Base-by-base conservation (phyloP, 108 stramenopile species). In the Aurantiochytrium sp. region DNA sequence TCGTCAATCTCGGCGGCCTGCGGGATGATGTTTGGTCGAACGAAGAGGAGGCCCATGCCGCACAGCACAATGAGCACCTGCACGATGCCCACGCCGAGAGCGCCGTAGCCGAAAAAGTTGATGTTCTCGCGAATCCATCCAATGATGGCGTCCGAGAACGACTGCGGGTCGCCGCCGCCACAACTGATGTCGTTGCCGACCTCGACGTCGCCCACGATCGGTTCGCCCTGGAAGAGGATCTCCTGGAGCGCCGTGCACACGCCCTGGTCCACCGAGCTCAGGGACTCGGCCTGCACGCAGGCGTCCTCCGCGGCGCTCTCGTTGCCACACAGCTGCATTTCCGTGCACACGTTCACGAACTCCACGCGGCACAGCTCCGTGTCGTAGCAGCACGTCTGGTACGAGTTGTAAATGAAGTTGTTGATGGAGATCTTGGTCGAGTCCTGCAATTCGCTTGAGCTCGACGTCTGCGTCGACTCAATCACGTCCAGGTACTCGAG, bases 41-140 rank as follows among this genome's bases (percentile, higher is more conserved):
- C n/a, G 17, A 81, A 30, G 19, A 81, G 27, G 12, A 81, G 73
- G 6, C 10, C 73, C 42, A 81, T 48, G 39, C 73, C 39, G 30
- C 39, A 39, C n/a, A 41, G n/a, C 6, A 81, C 73, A 27, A 81
- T 48, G 39, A 81, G 45, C 21, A 81, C 45, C 32, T 81, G 42
- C 27, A 81, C 73, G 32, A 81, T 81, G n/a, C 73, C 73, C 39
- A 81, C 73, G n/a, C 73, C 73, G 27, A 81, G 39, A 41, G 73
- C 73, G 6, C 73, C 73, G 24, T 81, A 81, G 42, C 73, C 73
- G 32, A 81, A 81, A 48, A 81, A 81, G 15, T 24, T 12, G 39
- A 81, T 81, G 3, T 81, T 81, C 45, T 41, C 73, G 15, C 17
- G 73, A 2, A 81, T 22, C 73, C 73, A 81, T 24, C 45, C 73